Evolutionary conservation across 2,329 filamentous ascomycete species (phyloP), one percentile per base, ranked within the genome.

Genomic region (Diaporthe destruens): DNA sequence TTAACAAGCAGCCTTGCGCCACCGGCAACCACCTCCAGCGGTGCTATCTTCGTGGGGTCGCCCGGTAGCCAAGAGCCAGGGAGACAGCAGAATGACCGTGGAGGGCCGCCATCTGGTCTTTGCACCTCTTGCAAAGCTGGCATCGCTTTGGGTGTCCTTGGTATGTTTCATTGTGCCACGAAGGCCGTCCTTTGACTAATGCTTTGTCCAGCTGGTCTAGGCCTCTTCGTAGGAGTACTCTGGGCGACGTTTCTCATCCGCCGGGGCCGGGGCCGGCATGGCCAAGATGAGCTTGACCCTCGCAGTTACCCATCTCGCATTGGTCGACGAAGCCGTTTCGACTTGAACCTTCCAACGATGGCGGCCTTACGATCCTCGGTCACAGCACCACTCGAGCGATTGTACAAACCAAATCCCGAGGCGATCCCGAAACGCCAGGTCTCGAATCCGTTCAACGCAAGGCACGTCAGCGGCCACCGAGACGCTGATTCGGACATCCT

Each of bases 101-200:
- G 23, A n/a, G 32, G 36, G 34, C 36, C 39, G 8, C 39, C 53
- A 12, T 25, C 20, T 32, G 36, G 39, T 36, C 34, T 44, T 12
- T 36, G 67, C 54, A 51, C 42, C 54, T 49, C 53, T 14, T 65
- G 49, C 54, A 71, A 71, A 63, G 72, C 71, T 5, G 73, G 32
- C 32, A 74, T 74, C 4, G 73, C 71, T 16, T 73, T 74, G 18
- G 73, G 71, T 12, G 56, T 39, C 6, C 32, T 74, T 11, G 73
- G 73, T 74, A 57, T 20, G 71, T 42, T 9, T 20, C 8, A 1
- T 20, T 3, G 11, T 2, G 14, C 20, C 32, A 32, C 4, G 3
- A 23, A 3, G 6, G 1, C n/a, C 0, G 2, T 11, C 2, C 2
- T 55, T 0, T 34, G 9, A 12, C n/a, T n/a, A 32, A 34, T 32